Base-by-base conservation (phyloP, 202 grass and related monocot genomes). In the Elaeis oleifera region DNA sequence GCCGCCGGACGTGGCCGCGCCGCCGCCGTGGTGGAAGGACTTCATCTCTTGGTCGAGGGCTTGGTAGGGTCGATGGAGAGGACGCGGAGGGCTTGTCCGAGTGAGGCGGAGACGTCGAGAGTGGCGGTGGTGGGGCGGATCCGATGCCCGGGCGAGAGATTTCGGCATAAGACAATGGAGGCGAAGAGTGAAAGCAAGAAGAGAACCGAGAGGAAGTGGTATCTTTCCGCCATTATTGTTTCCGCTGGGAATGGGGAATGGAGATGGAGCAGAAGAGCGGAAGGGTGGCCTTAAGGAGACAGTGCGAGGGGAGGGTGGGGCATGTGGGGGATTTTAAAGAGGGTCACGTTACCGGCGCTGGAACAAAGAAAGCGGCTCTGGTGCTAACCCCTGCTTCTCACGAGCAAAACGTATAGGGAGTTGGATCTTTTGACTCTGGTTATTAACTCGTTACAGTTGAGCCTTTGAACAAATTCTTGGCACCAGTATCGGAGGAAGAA, bases 101-200 rank as follows among this genome's bases (percentile, higher is more conserved):
- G 80, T 0, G 86, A 80, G 3, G 75, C 69, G 20, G 68, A 65
- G 1, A 97, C 78, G 18, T 97, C 88, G 15, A 92, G 80, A 25
- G 74, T 89, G 61, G 81, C 29, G 16, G 82, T 91, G 18, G 7
- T 23, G 16, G 50, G 36, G 36, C 11, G 18, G 51, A 18, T 20
- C n/a, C n/a, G 25, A 17, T 22, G 61, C 25, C 2, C 29, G 1
- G 23, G 65, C 27, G 50, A 18, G 22, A 22, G 68, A 64, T 23
- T 76, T 53, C 77, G 83, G 65, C 49, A 71, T 22, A 65, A 23
- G 3, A 39, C 73, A 18, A 72, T 11, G 1, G 19, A 5, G 3
- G 76, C 68, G 0, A 25, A 16, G 18, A 54, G 16, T 49, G 22
- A 63, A 4, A 68, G 15, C 15, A 58, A 23, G 59, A 59, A 3